Evolutionary conservation across 2,329 filamentous ascomycete species (phyloP).

Genomic region (Colletotrichum sojae): DNA sequence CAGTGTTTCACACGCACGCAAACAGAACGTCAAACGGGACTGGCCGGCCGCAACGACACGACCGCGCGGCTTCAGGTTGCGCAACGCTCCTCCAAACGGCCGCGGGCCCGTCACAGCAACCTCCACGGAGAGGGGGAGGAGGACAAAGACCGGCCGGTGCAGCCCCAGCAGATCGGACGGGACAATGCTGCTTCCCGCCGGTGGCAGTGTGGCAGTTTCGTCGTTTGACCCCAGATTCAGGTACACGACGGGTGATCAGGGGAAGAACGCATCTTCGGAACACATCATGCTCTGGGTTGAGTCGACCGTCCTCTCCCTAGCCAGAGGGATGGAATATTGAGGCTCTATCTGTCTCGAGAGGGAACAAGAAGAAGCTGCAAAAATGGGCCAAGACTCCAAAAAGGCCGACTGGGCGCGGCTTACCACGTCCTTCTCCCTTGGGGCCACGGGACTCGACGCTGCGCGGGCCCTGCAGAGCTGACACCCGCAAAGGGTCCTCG

Average conservation of each 20-base stretch:
- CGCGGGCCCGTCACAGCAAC: conserved; percentile 31
- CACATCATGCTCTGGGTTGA: no score
- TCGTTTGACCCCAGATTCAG: conserved; percentile 33
- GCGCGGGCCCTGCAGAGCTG: conserved; percentile 29
- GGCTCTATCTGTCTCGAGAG: not conserved
- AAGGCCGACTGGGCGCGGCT: conserved; percentile 10
- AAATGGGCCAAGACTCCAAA: not conserved
- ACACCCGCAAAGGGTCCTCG: conserved; percentile 15
- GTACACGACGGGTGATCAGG: conserved; percentile 17
- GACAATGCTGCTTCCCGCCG: conserved; percentile 12
- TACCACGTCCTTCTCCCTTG: conserved; percentile 22
- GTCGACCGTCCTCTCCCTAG: not conserved
- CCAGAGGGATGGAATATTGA: not conserved
- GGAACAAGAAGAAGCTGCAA: not conserved
- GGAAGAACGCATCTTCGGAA: not conserved
- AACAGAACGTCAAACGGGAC: conserved; percentile 38
- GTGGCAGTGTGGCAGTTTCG: conserved; percentile 28
- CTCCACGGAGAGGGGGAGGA: conserved; percentile 4
- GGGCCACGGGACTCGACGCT: conserved; percentile 8
- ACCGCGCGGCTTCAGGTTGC: conserved; percentile 30
- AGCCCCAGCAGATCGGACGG: conserved; percentile 14
- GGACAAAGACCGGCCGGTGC: conserved; percentile 10
- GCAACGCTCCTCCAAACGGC: conserved; percentile 31
- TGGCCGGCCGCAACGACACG: conserved; percentile 8
- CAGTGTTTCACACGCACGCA: conserved; percentile 36